A percentile compares a stretch with the other conserved stretches of the same genome.
These are phyloP conservation scores for Claviceps arundinis DNA, from an alignment of 2,329 filamentous ascomycete species.

Conservation along the genomic window DNA sequence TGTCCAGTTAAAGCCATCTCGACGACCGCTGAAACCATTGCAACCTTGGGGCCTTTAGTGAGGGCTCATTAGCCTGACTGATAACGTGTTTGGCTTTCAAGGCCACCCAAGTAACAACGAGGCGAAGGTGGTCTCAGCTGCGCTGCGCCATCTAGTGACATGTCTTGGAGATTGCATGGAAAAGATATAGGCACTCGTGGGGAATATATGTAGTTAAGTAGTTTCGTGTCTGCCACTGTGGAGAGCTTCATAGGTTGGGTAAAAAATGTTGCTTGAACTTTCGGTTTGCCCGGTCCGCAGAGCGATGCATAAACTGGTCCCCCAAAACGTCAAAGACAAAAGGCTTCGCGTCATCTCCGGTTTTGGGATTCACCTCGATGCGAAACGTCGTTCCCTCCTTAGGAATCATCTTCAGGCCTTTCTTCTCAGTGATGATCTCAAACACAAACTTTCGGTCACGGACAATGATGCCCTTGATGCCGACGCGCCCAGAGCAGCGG, in stretches of 20 bases:
- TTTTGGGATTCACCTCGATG: constrained; percentile 47
- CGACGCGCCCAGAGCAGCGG: constrained; percentile 67
- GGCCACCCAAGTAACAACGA: background rate
- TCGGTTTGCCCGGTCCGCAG: constrained; percentile 73
- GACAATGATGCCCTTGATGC: constrained; percentile 73
- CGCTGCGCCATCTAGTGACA: background rate
- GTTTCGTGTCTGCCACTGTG: background rate
- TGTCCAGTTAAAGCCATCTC: background rate
- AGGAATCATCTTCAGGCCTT: constrained; percentile 65
- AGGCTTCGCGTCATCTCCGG: constrained; percentile 10
- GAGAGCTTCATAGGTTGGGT: constrained; percentile 1
- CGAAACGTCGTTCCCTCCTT: constrained; percentile 85
- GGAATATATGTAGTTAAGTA: background rate
- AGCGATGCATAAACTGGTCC: constrained; percentile 70
- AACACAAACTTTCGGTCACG: constrained; percentile 79
- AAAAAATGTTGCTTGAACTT: constrained; percentile 85
- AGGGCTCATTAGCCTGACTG: background rate
- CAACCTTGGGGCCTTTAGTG: background rate
- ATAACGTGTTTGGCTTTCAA: background rate
- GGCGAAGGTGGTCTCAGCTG: background rate
- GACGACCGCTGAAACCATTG: background rate
- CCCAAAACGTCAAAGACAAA: constrained; percentile 79
- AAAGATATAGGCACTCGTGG: background rate
- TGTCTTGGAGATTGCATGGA: background rate
- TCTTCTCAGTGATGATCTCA: constrained; percentile 62